Conservation (phyloP, 1,284 basidiomycete genomes). For the Apiotrichum sp. region DNA sequence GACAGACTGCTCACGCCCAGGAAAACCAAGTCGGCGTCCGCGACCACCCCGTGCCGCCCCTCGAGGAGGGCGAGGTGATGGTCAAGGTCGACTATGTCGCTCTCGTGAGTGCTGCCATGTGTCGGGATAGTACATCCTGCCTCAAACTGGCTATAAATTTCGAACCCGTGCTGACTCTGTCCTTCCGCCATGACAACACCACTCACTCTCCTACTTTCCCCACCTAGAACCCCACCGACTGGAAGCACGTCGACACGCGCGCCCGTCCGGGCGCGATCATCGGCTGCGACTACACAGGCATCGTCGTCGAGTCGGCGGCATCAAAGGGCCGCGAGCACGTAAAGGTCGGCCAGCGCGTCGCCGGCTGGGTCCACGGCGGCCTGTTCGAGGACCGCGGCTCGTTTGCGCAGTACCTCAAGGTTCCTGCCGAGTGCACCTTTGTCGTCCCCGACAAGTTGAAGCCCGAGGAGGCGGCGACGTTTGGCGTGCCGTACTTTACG, state of each 20-base stretch:
- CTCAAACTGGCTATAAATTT: no score
- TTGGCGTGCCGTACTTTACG: conserved; percentile 40
- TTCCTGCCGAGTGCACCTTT: conserved; percentile 22
- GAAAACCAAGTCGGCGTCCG: conserved; percentile 14
- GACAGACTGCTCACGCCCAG: conserved; percentile 1
- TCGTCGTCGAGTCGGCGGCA: conserved; percentile 39
- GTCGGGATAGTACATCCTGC: neutral
- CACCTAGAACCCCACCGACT: conserved; percentile 40
- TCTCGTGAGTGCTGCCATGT: conserved; percentile 19
- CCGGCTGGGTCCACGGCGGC: conserved; percentile 50
- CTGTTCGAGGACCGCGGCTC: conserved; percentile 40
- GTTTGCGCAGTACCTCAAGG: conserved; percentile 48
- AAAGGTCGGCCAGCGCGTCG: conserved; percentile 49
- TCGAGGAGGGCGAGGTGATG: conserved; percentile 38
- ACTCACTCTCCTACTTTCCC: neutral
- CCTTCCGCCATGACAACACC: no score
- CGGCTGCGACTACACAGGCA: conserved; percentile 48
- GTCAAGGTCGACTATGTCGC: conserved; percentile 42
- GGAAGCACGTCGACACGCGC: conserved; percentile 26
- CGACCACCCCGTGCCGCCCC: conserved; percentile 30
- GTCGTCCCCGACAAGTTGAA: conserved; percentile 23
- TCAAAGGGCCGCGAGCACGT: conserved; percentile 5
- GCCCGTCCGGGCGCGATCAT: conserved; percentile 9
- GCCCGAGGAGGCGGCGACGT: conserved; percentile 47
- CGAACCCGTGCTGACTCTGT: no score